Percentiles rank a stretch among this genome's conserved stretches.
Evolutionary conservation across 768 basidiomycete species (phyloP).

Genomic region (Chalciporus sphaerocephalus): DNA sequence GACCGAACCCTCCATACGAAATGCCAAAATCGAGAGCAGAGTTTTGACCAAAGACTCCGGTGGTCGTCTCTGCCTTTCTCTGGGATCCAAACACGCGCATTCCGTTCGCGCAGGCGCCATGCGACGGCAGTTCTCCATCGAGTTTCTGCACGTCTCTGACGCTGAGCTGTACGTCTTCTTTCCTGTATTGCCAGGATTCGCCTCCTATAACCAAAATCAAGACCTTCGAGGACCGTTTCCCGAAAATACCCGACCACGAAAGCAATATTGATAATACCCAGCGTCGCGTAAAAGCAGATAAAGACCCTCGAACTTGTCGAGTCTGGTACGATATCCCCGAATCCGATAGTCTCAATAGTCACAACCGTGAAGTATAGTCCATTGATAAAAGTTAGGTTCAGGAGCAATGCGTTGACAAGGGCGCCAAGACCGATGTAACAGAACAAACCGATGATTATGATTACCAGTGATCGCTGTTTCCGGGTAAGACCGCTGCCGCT

Average conservation of each 20-base stretch:
- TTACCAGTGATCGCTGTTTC: constrained; percentile 75
- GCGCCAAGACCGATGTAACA: constrained; percentile 72
- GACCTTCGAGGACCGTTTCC: constrained; percentile 69
- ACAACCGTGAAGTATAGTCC: constrained; percentile 76
- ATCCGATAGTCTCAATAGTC: constrained; percentile 69
- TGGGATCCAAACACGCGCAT: constrained; percentile 51
- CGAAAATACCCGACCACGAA: constrained; percentile 61
- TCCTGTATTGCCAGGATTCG: constrained; percentile 47
- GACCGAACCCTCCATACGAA: constrained; percentile 8
- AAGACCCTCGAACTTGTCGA: constrained; percentile 53
- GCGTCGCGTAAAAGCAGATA: constrained; percentile 50
- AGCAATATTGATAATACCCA: constrained; percentile 62
- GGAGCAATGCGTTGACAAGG: constrained; percentile 49
- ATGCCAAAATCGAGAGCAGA: constrained; percentile 8
- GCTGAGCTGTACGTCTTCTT: constrained; percentile 40
- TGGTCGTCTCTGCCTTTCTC: constrained; percentile 23
- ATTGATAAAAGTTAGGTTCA: constrained; percentile 58
- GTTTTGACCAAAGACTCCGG: constrained; percentile 8
- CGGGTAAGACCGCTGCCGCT: constrained; percentile 80
- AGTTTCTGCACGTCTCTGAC: constrained; percentile 41
- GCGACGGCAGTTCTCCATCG: constrained; percentile 63
- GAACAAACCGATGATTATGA: constrained; percentile 71
- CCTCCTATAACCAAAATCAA: constrained; percentile 59
- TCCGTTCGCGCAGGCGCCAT: constrained; percentile 52
- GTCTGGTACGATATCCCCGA: constrained; percentile 68